A percentile compares a stretch with the other conserved stretches of the same genome.
Evolutionary conservation across 2,329 filamentous ascomycete species (phyloP).

Genomic region (Apiospora malaysiana): DNA sequence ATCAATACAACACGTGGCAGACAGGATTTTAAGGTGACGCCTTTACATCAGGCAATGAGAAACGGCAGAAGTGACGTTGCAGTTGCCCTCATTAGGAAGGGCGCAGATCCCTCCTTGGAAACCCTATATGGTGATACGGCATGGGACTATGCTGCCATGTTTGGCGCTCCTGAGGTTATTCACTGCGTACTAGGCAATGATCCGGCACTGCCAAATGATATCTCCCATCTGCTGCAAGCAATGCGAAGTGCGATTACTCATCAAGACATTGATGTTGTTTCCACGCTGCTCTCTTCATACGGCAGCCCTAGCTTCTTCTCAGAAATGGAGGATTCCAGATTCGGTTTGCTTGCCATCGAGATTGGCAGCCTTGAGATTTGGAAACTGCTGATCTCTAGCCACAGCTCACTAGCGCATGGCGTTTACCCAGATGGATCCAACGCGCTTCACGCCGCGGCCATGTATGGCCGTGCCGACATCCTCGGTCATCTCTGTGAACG

Average conservation of each 20-base stretch:
- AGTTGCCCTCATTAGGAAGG: not conserved
- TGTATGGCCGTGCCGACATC: not conserved
- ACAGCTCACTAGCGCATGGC: not conserved
- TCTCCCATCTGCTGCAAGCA: not conserved
- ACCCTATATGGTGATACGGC: not conserved
- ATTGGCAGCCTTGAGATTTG: not conserved
- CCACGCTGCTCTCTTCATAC: not conserved
- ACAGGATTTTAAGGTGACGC: not conserved
- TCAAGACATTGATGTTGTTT: not conserved
- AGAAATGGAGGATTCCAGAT: not conserved
- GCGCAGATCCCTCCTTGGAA: not conserved
- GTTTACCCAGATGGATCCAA: not conserved
- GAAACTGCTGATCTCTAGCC: not conserved
- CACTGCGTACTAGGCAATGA: not conserved
- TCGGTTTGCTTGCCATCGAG: not conserved
- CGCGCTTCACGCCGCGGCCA: not conserved
- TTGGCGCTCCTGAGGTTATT: not conserved
- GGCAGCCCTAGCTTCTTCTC: not conserved
- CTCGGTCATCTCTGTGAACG: not conserved
- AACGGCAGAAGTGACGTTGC: not conserved
- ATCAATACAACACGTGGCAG: not conserved
- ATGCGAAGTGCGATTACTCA: not conserved
- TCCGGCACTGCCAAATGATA: not conserved
- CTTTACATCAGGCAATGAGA: not conserved
- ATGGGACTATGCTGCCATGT: not conserved